These are phyloP conservation scores for Polytrichum commune DNA, from an alignment of 225 moss, liverwort and hornwort species.

Conservation along the genomic window DNA sequence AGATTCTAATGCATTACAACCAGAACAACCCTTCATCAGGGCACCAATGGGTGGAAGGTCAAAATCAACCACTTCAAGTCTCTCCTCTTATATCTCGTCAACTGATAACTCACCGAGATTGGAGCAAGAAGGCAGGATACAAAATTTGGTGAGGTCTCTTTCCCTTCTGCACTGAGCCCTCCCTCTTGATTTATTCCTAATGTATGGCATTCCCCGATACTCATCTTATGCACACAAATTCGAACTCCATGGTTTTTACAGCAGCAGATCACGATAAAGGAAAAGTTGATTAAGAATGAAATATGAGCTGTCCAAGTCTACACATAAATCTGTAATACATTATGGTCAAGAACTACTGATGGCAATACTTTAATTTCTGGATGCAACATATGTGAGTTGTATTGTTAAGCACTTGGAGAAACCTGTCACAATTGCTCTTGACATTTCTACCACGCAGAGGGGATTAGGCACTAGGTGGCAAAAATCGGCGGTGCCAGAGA, in stretches of 20 bases:
- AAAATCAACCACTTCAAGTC: constrained; percentile 8
- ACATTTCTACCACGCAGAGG: constrained; percentile 22
- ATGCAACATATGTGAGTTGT: too few species aligned
- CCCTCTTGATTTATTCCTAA: too few species aligned
- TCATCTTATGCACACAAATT: too few species aligned
- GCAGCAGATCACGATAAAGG: too few species aligned
- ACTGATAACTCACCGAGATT: constrained; percentile 11
- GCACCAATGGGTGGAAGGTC: constrained; percentile 1
- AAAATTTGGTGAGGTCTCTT: constrained; percentile 10
- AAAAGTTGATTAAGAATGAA: too few species aligned
- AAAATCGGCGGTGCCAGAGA: constrained; percentile 9
- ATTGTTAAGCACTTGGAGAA: background rate
- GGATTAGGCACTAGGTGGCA: constrained; percentile 20
- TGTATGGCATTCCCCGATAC: too few species aligned
- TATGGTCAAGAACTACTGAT: too few species aligned
- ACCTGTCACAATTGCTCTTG: constrained; percentile 7
- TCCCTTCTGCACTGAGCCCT: background rate
- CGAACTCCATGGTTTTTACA: too few species aligned
- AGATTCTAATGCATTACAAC: constrained; percentile 3
- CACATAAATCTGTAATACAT: too few species aligned
- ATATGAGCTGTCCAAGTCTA: too few species aligned
- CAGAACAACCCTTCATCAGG: constrained; percentile 2
- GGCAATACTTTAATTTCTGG: too few species aligned
- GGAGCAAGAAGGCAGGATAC: constrained; percentile 5
- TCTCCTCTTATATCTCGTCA: constrained; percentile 17